phyloP scores from a whole-genome alignment of 2,329 filamentous ascomycete species.

The Pseudogymnoascus sp. region DNA sequence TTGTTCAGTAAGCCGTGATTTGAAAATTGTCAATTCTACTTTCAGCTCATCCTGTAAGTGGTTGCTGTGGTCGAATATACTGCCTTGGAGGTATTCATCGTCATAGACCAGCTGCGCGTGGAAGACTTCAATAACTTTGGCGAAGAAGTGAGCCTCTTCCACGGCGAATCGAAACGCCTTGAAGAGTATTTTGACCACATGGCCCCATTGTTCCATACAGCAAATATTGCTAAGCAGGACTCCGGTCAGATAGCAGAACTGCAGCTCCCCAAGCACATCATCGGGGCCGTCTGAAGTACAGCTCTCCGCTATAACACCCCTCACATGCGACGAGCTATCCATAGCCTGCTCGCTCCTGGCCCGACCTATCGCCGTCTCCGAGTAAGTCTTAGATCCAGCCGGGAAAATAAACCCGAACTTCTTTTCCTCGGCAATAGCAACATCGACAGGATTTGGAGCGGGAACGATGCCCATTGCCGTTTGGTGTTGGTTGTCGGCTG shows the following conservation, averaged over 20 bases:
- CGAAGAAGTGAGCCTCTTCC: slow-evolving; percentile 39
- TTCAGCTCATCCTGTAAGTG: slow-evolving; percentile 33
- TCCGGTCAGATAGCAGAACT: slow-evolving; percentile 53
- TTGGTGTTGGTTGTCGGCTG: slow-evolving; percentile 2
- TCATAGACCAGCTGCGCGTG: slow-evolving; percentile 51
- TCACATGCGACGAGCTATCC: slow-evolving; percentile 44
- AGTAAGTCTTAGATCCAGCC: slow-evolving; percentile 38
- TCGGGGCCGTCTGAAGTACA: slow-evolving; percentile 29
- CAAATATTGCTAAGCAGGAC: slow-evolving; percentile 51
- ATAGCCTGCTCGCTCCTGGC: slow-evolving; percentile 38
- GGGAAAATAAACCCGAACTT: slow-evolving; percentile 45
- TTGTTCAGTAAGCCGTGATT: slow-evolving; percentile 44
- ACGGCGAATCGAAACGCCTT: slow-evolving; percentile 42
- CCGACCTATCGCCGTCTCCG: slow-evolving; percentile 31
- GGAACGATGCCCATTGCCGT: slow-evolving; percentile 25
- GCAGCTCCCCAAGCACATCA: slow-evolving; percentile 52
- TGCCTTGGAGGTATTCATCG: slow-evolving; percentile 38
- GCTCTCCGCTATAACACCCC: slow-evolving; percentile 33
- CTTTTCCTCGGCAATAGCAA: slow-evolving; percentile 23
- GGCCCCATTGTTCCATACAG: slow-evolving; percentile 58
- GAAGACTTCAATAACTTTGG: slow-evolving; percentile 43
- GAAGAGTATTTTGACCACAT: slow-evolving; percentile 47
- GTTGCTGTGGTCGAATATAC: slow-evolving; percentile 32
- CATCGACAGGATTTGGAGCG: slow-evolving; percentile 32
- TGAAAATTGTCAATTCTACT: slow-evolving; percentile 47